These are phyloP conservation scores for Oidiodendron maius DNA, from an alignment of 495 filamentous ascomycete genomes.

Conservation along the genomic window DNA sequence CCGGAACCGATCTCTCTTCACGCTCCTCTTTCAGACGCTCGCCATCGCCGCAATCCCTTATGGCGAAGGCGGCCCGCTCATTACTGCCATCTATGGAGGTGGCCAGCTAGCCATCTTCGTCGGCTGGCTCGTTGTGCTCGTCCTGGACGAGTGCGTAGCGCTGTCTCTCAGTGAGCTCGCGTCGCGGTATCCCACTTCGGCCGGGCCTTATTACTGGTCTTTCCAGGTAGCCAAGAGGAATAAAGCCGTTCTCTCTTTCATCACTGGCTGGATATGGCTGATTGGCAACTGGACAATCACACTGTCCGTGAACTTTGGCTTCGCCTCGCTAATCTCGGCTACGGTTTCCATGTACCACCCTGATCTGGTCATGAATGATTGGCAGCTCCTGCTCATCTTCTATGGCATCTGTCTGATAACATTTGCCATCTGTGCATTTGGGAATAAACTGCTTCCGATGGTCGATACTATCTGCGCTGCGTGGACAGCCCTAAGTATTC, in stretches of 20 bases:
- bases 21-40: slow-evolving; percentile 37
- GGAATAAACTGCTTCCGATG: slow-evolving; percentile 38
- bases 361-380: slow-evolving; percentile 14
- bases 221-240: slow-evolving; percentile 37
- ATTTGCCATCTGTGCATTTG: slow-evolving; percentile 37
- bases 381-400: slow-evolving; percentile 35
- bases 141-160: slow-evolving; percentile 29
- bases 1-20: slow-evolving; percentile 42
- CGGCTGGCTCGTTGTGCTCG: slow-evolving; percentile 36
- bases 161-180: slow-evolving; percentile 42
- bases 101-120: slow-evolving; percentile 44
- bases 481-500: slow-evolving; percentile 38
- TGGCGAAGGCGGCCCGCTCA: slow-evolving; percentile 38
- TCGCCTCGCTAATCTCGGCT: slow-evolving; percentile 27
- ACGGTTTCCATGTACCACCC: slow-evolving; percentile 26
- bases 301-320: slow-evolving; percentile 37
- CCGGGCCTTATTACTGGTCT: slow-evolving; percentile 46
- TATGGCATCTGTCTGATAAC: slow-evolving; percentile 35
- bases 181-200: slow-evolving; percentile 43
- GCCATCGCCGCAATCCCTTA: slow-evolving; percentile 43
- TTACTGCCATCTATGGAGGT: slow-evolving; percentile 33
- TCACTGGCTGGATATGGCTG: slow-evolving; percentile 25
- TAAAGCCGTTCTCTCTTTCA: slow-evolving; percentile 39
- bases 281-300: slow-evolving; percentile 25
- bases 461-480: slow-evolving; percentile 46